Percentiles rank a stretch among this genome's conserved stretches.
phyloP scores from a whole-genome alignment of 768 basidiomycete genomes.

The Lepiota venenata region DNA sequence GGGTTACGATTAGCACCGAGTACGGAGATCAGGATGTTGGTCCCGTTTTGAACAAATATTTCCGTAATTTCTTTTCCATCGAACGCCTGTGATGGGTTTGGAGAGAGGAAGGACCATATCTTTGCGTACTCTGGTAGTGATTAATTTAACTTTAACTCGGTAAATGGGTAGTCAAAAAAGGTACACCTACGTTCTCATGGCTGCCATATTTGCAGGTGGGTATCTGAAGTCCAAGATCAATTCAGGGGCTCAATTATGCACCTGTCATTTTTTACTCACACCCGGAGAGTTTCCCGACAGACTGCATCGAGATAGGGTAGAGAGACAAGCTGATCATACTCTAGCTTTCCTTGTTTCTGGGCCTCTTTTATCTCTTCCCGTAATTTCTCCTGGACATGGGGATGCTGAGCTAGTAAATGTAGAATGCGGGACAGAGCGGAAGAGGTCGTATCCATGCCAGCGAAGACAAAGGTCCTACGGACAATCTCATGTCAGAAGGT shows the following conservation, averaged over 20 bases:
- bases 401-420: constrained; percentile 15
- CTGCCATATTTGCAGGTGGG: constrained; percentile 20
- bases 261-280: constrained; percentile 20
- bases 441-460: constrained; percentile 23
- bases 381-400: constrained; percentile 20
- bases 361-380: constrained; percentile 21
- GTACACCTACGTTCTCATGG: constrained; percentile 16
- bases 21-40: constrained; percentile 24
- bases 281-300: constrained; percentile 33
- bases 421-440: constrained; percentile 19
- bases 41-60: constrained; percentile 34
- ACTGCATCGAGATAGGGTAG: constrained; percentile 36
- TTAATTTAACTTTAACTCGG: background rate
- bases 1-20: constrained; percentile 35
- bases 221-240: constrained; percentile 12
- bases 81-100: constrained; percentile 19
- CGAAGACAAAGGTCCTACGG: constrained; percentile 21
- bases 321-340: constrained; percentile 33
- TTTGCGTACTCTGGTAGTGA: constrained; percentile 15
- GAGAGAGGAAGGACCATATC: constrained; percentile 22
- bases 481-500: too few relatives aligned
- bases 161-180: background rate
- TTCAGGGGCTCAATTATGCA: background rate
- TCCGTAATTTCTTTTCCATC: constrained; percentile 24
- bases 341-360: constrained; percentile 25